phyloP scores from a whole-genome alignment of 768 basidiomycete genomes.

The Leccinum rimulosum region DNA sequence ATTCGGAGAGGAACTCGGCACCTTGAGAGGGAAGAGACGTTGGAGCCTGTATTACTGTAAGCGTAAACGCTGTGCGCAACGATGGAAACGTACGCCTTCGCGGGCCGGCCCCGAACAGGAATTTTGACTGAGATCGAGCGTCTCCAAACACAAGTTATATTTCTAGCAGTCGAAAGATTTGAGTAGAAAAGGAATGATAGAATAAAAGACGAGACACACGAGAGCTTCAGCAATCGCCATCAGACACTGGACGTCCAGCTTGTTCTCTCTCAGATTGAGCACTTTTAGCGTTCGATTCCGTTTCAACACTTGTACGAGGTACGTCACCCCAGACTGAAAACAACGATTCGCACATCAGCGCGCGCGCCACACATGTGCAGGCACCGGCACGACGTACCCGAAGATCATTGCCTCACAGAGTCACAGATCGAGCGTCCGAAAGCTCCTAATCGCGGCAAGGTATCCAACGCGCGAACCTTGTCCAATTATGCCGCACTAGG shows the following conservation, averaged over 20 bases:
- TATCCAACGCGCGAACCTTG: constrained; percentile 88
- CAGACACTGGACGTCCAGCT: constrained; percentile 80
- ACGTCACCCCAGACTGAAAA: constrained; percentile 68
- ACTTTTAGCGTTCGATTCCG: constrained; percentile 94
- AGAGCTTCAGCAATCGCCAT: constrained; percentile 89
- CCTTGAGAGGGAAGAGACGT: too few relatives aligned
- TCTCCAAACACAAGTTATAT: too few relatives aligned
- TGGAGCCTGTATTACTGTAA: too few relatives aligned
- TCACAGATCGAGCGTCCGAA: constrained; percentile 76
- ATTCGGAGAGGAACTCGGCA: too few relatives aligned
- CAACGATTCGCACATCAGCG: not conserved
- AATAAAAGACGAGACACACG: constrained; percentile 36
- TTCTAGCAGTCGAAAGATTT: too few relatives aligned
- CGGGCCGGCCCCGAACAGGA: too few relatives aligned
- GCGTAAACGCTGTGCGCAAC: too few relatives aligned
- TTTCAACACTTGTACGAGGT: constrained; percentile 93
- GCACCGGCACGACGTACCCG: constrained; percentile 50
- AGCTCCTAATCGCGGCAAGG: constrained; percentile 80
- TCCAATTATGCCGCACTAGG: constrained; percentile 58
- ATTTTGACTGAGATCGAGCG: too few relatives aligned
- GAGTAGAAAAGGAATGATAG: too few relatives aligned
- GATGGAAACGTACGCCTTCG: too few relatives aligned
- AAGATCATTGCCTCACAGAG: constrained; percentile 86
- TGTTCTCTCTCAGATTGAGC: constrained; percentile 92
- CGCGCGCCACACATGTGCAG: not conserved